A percentile compares a stretch with the other conserved stretches of the same genome.
Conservation (phyloP, 257 asterid species). For the Nicotiana sylvestris region DNA sequence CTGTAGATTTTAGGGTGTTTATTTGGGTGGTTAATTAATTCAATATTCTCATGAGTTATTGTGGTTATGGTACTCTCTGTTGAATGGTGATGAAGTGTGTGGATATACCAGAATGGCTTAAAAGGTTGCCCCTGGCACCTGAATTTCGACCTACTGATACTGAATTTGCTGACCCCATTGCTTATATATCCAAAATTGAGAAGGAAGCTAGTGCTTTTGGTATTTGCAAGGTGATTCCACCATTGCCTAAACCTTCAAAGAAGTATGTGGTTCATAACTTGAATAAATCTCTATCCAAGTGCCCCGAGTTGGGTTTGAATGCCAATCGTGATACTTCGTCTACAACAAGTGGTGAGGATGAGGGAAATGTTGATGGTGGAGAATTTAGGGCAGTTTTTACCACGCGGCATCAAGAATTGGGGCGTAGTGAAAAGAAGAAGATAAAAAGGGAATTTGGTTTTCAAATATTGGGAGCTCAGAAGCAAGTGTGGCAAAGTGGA, state of each 20-base stretch:
- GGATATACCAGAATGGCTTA: slow-evolving; percentile 84
- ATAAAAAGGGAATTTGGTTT: slow-evolving; percentile 38
- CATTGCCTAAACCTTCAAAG: slow-evolving; percentile 84
- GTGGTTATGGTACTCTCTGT: slow-evolving; percentile 32
- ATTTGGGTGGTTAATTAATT: neutral
- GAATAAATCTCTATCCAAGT: slow-evolving; percentile 78
- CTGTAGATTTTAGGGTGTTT: neutral
- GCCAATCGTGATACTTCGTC: slow-evolving; percentile 30
- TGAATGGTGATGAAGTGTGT: slow-evolving; percentile 62
- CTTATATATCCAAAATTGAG: slow-evolving; percentile 93
- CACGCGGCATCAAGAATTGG: slow-evolving; percentile 90
- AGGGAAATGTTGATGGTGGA: slow-evolving; percentile 33
- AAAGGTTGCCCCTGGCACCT: slow-evolving; percentile 88
- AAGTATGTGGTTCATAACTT: slow-evolving; percentile 73
- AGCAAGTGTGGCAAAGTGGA: slow-evolving; percentile 99
- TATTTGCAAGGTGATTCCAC: slow-evolving; percentile 95
- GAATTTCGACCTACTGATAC: slow-evolving; percentile 94
- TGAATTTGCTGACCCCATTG: slow-evolving; percentile 96
- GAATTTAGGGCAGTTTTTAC: slow-evolving; percentile 76
- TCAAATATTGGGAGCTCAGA: slow-evolving; percentile 39
- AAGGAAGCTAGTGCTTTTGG: slow-evolving; percentile 94
- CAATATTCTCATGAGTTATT: neutral
- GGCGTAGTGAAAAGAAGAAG: slow-evolving; percentile 56
- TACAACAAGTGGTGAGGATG: slow-evolving; percentile 24
- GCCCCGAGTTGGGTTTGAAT: slow-evolving; percentile 69